phyloP scores from a whole-genome alignment of 768 basidiomycete species.

The Russula ochroleuca region DNA sequence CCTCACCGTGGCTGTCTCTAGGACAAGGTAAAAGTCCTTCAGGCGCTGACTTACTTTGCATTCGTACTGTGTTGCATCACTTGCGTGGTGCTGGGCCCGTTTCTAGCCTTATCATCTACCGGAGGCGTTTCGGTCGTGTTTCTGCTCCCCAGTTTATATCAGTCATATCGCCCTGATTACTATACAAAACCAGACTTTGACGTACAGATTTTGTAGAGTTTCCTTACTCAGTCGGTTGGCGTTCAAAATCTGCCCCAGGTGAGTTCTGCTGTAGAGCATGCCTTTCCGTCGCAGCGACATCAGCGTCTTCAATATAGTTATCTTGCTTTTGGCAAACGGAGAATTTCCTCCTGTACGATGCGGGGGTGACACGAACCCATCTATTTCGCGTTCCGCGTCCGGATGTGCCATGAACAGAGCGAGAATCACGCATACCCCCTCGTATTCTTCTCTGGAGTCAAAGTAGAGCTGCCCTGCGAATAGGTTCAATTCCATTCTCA shows the following conservation, averaged over 20 bases:
- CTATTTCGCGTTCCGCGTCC: neutral
- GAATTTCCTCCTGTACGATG: neutral
- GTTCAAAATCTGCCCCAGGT: slow-evolving; percentile 11
- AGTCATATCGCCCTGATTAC: too few species aligned
- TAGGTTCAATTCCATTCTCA: slow-evolving; percentile 6
- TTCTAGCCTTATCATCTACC: too few species aligned
- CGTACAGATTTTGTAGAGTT: neutral
- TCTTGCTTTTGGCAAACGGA: neutral
- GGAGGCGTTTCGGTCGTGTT: too few species aligned
- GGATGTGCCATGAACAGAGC: slow-evolving; percentile 16
- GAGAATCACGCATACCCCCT: slow-evolving; percentile 13
- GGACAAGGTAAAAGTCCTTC: too few species aligned
- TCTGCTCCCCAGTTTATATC: too few species aligned
- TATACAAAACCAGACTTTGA: too few species aligned
- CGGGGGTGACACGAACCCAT: neutral
- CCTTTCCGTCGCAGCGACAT: slow-evolving; percentile 13
- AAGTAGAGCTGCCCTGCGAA: slow-evolving; percentile 25
- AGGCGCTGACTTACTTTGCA: too few species aligned
- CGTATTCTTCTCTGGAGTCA: slow-evolving; percentile 17
- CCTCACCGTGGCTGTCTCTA: too few species aligned
- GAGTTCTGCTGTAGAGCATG: slow-evolving; percentile 8
- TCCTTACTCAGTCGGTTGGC: neutral
- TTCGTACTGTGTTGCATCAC: too few species aligned
- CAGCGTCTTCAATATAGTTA: neutral
- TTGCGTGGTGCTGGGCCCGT: too few species aligned